Evolutionary conservation across 1,284 basidiomycete species (phyloP), one percentile per base, ranked within the genome.

Genomic region (Melanopsichium pennsylvanicum): DNA sequence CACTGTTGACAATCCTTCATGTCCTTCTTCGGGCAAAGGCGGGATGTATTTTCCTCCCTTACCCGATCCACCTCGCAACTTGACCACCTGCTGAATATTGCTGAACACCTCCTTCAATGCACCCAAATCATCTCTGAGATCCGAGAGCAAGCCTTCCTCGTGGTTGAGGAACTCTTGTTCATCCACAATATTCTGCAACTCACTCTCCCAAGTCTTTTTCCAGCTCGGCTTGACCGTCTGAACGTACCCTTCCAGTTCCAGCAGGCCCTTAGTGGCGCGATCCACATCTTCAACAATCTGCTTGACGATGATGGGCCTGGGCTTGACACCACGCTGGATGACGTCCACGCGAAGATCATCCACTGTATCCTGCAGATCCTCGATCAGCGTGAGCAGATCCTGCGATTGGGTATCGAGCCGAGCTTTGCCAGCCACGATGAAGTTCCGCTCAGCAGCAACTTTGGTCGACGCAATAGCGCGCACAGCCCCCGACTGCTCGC

Each of bases 181-280:
- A 81, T 97, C 94, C 38, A 97, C 91, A 59, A 98, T 94, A 71
- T 93, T 92, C 84, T 93, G 90, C 80, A 98, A 82, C 84, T 98
- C 95, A 75, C 91, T 88, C 74, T 92, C 91, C 95, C 95, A 98
- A 21, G 94, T 97, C 85, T 95, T 93, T 84, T 95, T 93, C 95
- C 95, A 98, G 85, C 91, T 91, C 42, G 95, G 93, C 78, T 91
- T 93, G 74, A 96, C 87, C 4, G 90, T 90, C 70, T 89, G 87
- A 70, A 97, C 90, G 80, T 95, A 92, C 66, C 89, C 87, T 71
- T 88, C 88, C 46, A 98, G 85, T 68, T 87, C 88, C 57, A 88
- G 86, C 32, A 97, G 85, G 81, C 93, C 89, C 15, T 84, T 82
- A 19, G 86, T 85, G 16, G 90, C 87, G n/a, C 85, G 83, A 15